Base-by-base conservation (phyloP, 345 rosid genomes). In the Brassica cretica region DNA sequence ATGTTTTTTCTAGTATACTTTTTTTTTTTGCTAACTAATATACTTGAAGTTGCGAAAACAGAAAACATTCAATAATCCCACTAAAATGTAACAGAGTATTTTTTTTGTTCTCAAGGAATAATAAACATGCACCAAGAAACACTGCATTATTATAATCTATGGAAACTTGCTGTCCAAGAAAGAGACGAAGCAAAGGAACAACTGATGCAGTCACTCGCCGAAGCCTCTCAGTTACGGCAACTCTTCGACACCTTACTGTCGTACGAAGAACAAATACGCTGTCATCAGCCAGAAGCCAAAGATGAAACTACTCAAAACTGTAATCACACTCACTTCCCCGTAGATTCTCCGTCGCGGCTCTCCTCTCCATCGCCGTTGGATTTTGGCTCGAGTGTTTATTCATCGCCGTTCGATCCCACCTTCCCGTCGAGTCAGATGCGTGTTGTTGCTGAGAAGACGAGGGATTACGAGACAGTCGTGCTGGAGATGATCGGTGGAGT, bases 151-250 rank as follows among this genome's bases (percentile, higher is more conserved):
- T 72, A 39, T 66, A 5, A 30, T 58, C 16, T 72, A 44, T 78
- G 76, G 81, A 44, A 12, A 58, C 59, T 58, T 72, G 72, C 76
- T 19, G 63, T 66, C 11, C 68, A 46, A 78, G 81, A 78, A 72
- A 78, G 71, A 78, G 81, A 78, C 5, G 81, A 78, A 78, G 77
- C 81, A 44, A 78, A 53, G 9, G 68, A 78, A 44, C 68, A 32
- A 19, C 68, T 78, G 44, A 30, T 44, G 49, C 51, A 58, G 2
- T 71, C 76, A 71, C 72, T 72, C 14, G 24, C 62, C 30, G 33
- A 72, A 39, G 63, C 66, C 29, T 9, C 77, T 15, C 75, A 33
- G n/a, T 6, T 78, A 29, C 77, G 73, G 4, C 49, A 66, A 66
- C 39, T 21, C 55, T 18, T 66, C 39, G 44, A 78, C 73, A 78